These are phyloP conservation scores for Durusdinium trenchii DNA, from an alignment of 73 alveolate species.

Conservation along the genomic window DNA sequence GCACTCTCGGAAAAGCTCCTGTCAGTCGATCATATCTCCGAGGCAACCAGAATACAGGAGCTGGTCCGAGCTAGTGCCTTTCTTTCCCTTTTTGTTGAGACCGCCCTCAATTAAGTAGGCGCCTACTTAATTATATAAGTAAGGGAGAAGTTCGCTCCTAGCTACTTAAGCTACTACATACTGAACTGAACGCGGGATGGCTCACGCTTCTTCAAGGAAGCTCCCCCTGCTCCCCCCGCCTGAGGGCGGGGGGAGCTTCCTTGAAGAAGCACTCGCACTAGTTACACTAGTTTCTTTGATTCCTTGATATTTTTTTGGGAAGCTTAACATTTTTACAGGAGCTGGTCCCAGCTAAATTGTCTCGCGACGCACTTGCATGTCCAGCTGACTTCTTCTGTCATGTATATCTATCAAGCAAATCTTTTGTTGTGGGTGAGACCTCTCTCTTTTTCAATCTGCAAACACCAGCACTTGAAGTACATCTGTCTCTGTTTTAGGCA, in stretches of 20 bases:
- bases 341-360: not conserved
- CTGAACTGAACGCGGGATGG: too few species aligned
- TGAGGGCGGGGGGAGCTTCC: too few species aligned
- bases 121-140: too few species aligned
- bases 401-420: not conserved
- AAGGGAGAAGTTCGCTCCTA: too few species aligned
- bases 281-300: not conserved
- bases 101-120: too few species aligned
- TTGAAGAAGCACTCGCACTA: too few species aligned
- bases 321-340: not conserved
- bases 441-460: not conserved
- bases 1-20: slow-evolving; percentile 28
- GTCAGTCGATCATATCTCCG: not conserved
- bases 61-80: not conserved
- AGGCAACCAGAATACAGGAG: not conserved
- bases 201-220: too few species aligned
- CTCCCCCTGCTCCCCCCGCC: too few species aligned
- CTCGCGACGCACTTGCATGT: not conserved
- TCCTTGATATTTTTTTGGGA: not conserved
- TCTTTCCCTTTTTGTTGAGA: not conserved
- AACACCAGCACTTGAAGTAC: not conserved
- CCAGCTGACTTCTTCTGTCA: not conserved
- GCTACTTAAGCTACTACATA: too few species aligned
- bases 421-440: not conserved
- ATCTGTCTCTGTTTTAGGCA: not conserved